Percentiles rank a stretch among this genome's conserved stretches.
These are phyloP conservation scores for Globisporangium cederbergense DNA, from an alignment of 352 stramenopile species.

Conservation along the genomic window DNA sequence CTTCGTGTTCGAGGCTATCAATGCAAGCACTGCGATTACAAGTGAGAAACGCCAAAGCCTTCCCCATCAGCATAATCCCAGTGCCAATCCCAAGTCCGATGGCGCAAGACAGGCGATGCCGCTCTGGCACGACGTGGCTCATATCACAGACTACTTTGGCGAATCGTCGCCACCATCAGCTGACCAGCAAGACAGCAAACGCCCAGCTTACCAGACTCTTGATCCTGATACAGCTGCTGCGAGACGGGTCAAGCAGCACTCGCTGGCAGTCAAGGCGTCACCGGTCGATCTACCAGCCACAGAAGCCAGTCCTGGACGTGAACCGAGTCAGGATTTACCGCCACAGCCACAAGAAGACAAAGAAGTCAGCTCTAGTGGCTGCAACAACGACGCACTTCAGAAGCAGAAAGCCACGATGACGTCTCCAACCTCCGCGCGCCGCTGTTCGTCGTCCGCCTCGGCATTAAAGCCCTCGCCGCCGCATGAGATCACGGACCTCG, in stretches of 20 bases:
- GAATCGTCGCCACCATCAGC: not conserved
- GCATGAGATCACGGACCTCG: constrained; percentile 12
- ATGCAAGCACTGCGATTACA: not conserved
- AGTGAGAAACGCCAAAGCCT: not conserved
- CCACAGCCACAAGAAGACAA: not conserved
- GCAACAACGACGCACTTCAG: not conserved
- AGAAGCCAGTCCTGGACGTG: not conserved
- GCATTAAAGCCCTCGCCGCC: not conserved
- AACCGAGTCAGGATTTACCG: not conserved
- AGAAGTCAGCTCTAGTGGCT: not conserved
- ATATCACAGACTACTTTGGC: not conserved
- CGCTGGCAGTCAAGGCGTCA: not conserved
- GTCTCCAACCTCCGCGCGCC: not conserved
- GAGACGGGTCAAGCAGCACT: not conserved
- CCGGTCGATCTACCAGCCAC: not conserved
- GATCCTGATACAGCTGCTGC: not conserved
- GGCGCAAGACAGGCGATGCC: not conserved
- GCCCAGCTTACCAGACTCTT: not conserved
- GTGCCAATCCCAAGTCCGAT: constrained; percentile 1
- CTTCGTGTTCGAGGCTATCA: not conserved
- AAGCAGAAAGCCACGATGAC: not conserved
- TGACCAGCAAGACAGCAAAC: not conserved
- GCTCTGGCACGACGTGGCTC: constrained; percentile 1
- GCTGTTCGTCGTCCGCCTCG: not conserved
- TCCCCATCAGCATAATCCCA: not conserved